Base-by-base conservation (phyloP, 164 flowering plant genomes). In the Dillenia turbinata region DNA sequence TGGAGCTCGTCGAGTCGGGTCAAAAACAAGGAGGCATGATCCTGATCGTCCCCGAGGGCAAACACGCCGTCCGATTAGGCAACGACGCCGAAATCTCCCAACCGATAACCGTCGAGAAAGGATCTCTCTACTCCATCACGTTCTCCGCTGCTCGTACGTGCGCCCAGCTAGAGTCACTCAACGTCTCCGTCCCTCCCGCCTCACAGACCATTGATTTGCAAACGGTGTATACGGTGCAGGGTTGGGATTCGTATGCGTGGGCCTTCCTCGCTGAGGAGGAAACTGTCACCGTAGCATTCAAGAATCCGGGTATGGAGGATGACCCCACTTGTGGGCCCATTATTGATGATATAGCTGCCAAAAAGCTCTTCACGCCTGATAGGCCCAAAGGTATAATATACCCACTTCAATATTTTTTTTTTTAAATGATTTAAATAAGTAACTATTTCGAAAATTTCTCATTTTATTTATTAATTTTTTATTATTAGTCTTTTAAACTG, bases 321-420 rank as follows among this genome's bases (percentile, higher is more conserved):
- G 97, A 94, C 69, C 99, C 97, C 56, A 82, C 92, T 5, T 94
- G 99, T 67, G 99, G 99, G 46, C 99, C 99, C 68, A 85, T 94
- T 71, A 78, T 94, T 15, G 99, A 94, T 60, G 84, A 89, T 56
- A 66, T 94, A 61, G 93, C 97, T n/a, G 77, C 91, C 57, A 94
- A 94, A 83, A 91, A 89, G 86, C 89, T 94, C 49, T 86, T 88
- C 62, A 67, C 80, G 8, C 97, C 99, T 10, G 85, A 83, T 69
- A 77, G 63, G 49, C 81, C 86, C 65, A 79, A 89, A 84, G 95
- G 97, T 93, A 72, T 45, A 19, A 12, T 1, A 17, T 5, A 4
- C 40, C 6, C 33, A 4, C 40, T 33, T 33, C 40, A 43, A 15
- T 54, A 44, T 11, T 57, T 9, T 43, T 43, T n/a, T 19, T 13